Conservation (phyloP, 1,284 basidiomycete genomes). For the Flammula alnicola region DNA sequence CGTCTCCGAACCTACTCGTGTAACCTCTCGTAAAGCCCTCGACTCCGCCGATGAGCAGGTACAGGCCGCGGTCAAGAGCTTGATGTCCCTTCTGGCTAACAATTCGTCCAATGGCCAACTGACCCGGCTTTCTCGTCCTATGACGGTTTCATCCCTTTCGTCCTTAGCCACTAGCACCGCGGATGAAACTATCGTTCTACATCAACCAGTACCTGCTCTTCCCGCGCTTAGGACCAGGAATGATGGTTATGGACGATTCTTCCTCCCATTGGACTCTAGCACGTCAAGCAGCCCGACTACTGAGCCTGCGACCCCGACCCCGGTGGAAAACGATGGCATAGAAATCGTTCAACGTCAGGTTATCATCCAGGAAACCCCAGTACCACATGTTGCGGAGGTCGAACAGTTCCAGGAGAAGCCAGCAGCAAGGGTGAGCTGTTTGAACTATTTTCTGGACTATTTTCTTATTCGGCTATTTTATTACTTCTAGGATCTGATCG, state of each 20-base stretch:
- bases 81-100: constrained; percentile 1
- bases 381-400: background rate
- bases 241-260: constrained; percentile 5
- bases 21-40: background rate
- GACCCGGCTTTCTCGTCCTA: background rate
- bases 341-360: background rate
- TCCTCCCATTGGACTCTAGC: constrained; percentile 3
- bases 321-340: background rate
- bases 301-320: background rate
- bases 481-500: constrained; percentile 15
- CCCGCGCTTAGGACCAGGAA: constrained; percentile 6
- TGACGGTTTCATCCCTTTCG: constrained; percentile 8
- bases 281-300: constrained; percentile 3
- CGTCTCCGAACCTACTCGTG: background rate
- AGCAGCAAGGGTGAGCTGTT: background rate
- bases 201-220: constrained; percentile 8
- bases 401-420: background rate
- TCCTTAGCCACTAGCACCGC: background rate
- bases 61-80: constrained; percentile 9
- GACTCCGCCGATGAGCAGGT: constrained; percentile 11
- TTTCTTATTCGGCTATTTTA: background rate
- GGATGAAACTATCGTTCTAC: background rate
- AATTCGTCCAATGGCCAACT: background rate
- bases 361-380: background rate
- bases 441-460: background rate